Base-by-base conservation (phyloP, 1,284 basidiomycete genomes). In the Tilletia indica region DNA sequence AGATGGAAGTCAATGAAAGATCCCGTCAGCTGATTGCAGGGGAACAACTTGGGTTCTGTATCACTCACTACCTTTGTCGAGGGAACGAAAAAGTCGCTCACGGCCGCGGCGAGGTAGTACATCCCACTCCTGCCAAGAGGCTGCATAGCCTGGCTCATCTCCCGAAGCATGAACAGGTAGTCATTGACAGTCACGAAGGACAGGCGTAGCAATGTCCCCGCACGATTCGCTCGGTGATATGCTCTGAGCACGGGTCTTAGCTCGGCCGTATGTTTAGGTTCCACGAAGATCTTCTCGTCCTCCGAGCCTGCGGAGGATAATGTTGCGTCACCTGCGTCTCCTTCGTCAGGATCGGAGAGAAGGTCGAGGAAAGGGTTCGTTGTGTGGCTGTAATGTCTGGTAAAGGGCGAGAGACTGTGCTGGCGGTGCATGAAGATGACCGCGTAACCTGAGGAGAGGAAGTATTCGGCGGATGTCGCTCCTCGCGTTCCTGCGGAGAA, bases 371-470 rank as follows among this genome's bases (percentile, higher is more conserved):
- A 98, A 0, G 96, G 96, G 84, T 98, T 96, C 2, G 94, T 94
- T 0, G 94, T 96, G 84, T 99, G 96, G 8, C 93, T 95, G 86
- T 98, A 99, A 84, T 97, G 96, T 68, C 96, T 87, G 78, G 93
- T 95, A 87, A 95, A 99, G 0, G 97, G 96, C 76, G 96, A 93
- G 47, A 99, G 89, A 77, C 94, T 97, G 87, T 97, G 96, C 84
- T 97, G 93, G 9, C 96, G 89, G 85, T 97, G 94, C 89, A 99
- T 92, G 86, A 99, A 99, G 81, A 99, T 95, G 83, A 99, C 97
- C 31, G 95, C 94, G 86, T 99, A 99, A 74, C 92, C 92, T 1
- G 92, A 90, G 4, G 84, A 89, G 71, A 99, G 89, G 84, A 99
- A 97, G 87, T 99, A 97, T 86, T 99, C 96, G 1, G 96, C 96